These are phyloP conservation scores for Ascosphaera apis DNA, from an alignment of 2,329 filamentous ascomycete species.

Conservation along the genomic window DNA sequence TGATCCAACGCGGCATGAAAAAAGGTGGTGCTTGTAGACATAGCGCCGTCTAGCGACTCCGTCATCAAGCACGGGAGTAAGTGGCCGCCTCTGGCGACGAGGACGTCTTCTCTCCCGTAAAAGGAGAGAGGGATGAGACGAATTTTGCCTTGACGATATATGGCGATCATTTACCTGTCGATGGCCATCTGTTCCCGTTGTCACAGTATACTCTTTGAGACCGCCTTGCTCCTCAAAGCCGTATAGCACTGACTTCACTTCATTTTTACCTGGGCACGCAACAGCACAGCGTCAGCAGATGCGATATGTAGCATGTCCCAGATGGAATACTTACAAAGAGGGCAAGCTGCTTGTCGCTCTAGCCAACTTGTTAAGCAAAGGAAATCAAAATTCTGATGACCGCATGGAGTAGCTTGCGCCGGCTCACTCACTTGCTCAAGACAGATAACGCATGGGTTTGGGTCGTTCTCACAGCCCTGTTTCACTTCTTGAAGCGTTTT, in stretches of 20 bases:
- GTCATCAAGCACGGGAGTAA: conserved; percentile 11
- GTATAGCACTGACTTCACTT: conserved; percentile 40
- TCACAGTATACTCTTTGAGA: conserved; percentile 36
- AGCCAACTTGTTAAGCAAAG: conserved; percentile 68
- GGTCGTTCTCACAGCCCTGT: conserved; percentile 12
- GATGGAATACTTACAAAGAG: conserved; percentile 41
- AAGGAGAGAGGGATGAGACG: too few relatives aligned
- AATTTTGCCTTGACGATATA: too few relatives aligned
- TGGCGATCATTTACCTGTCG: too few relatives aligned
- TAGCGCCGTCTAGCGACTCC: conserved; percentile 39
- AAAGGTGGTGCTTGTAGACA: conserved; percentile 50
- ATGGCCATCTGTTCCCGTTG: too few relatives aligned
- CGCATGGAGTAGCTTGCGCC: conserved; percentile 52
- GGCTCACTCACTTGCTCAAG: conserved; percentile 51
- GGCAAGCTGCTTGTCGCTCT: conserved; percentile 46
- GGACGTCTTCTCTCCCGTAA: conserved; percentile 1
- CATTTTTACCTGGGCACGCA: conserved; percentile 23
- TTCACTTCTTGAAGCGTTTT: conserved; percentile 23
- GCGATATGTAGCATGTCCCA: neutral
- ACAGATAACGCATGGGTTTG: conserved; percentile 61
- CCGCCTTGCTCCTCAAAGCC: conserved; percentile 29
- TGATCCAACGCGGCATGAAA: conserved; percentile 60
- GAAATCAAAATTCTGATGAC: conserved; percentile 65
- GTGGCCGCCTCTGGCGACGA: conserved; percentile 7
- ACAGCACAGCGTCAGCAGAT: conserved; percentile 1